Conservation (phyloP, 2,329 filamentous ascomycete species). For the Pestalotiopsis sp. region DNA sequence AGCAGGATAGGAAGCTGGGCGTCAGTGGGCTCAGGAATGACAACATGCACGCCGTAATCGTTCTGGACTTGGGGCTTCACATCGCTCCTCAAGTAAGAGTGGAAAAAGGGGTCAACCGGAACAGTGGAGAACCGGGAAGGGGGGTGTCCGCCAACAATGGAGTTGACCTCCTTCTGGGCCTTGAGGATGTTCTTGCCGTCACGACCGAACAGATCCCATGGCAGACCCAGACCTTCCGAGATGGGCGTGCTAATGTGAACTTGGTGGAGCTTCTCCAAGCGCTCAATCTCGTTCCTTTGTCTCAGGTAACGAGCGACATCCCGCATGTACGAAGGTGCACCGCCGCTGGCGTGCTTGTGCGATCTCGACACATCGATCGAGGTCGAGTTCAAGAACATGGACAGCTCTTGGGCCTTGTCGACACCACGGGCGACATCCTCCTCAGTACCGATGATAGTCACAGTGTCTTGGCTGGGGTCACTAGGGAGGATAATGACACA, state of each 20-base stretch:
- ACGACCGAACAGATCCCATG: constrained; percentile 87
- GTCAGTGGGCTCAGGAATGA: constrained; percentile 68
- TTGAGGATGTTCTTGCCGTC: constrained; percentile 82
- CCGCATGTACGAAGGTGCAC: constrained; percentile 77
- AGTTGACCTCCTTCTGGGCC: constrained; percentile 74
- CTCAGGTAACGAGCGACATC: constrained; percentile 88
- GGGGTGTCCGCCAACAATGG: constrained; percentile 73
- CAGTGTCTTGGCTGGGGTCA: constrained; percentile 77
- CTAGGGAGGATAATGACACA: constrained; percentile 84
- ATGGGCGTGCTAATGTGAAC: constrained; percentile 86
- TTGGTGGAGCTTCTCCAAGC: constrained; percentile 78
- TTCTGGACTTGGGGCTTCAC: constrained; percentile 66
- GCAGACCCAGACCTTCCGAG: constrained; percentile 68
- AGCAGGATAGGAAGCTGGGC: constrained; percentile 66
- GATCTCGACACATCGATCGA: constrained; percentile 82
- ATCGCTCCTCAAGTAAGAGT: constrained; percentile 69
- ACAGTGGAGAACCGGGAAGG: constrained; percentile 71
- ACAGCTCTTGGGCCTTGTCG: constrained; percentile 85
- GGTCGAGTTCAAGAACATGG: constrained; percentile 82
- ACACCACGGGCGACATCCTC: constrained; percentile 74
- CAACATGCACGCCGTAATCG: constrained; percentile 72
- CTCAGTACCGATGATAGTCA: constrained; percentile 82
- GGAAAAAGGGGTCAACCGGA: constrained; percentile 77
- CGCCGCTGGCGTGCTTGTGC: constrained; percentile 73
- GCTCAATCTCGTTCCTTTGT: constrained; percentile 78